These are phyloP conservation scores for Dipteronia sinensis DNA, from an alignment of 345 rosid genomes.

Conservation along the genomic window DNA sequence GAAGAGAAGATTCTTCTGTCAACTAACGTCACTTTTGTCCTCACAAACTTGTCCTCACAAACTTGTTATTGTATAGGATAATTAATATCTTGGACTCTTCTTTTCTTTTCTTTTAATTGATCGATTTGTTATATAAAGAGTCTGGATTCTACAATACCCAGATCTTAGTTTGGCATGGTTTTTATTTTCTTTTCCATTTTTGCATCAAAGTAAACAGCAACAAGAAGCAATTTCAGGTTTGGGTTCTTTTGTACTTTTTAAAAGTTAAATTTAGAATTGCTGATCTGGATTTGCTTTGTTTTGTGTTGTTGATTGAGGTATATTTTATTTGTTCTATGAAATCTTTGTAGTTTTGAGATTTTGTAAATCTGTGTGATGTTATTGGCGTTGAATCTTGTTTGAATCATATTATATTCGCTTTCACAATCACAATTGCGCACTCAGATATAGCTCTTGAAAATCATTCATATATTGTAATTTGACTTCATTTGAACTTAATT, in stretches of 20 bases:
- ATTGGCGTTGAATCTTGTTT: neutral
- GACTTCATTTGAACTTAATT: neutral
- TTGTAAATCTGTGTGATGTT: neutral
- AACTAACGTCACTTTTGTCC: neutral
- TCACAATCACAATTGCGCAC: neutral
- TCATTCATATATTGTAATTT: neutral
- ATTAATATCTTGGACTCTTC: neutral
- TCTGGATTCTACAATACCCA: slow-evolving; percentile 17
- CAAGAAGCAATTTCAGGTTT: slow-evolving; percentile 18
- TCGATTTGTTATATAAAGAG: neutral
- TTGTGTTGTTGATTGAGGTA: neutral
- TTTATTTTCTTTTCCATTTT: neutral
- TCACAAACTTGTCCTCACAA: too few relatives aligned
- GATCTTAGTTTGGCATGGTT: slow-evolving; percentile 20
- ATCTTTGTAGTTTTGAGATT: neutral
- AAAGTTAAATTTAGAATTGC: slow-evolving; percentile 4
- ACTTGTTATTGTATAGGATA: neutral
- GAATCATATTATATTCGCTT: neutral
- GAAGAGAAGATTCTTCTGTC: too few relatives aligned
- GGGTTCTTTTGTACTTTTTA: neutral
- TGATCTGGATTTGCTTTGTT: slow-evolving; percentile 19
- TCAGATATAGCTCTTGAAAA: neutral
- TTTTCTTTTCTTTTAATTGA: neutral
- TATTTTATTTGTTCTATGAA: neutral
- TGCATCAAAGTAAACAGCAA: neutral